Evolutionary conservation across 768 basidiomycete species (phyloP).

Genomic region (Xerocomus potaroensis): DNA sequence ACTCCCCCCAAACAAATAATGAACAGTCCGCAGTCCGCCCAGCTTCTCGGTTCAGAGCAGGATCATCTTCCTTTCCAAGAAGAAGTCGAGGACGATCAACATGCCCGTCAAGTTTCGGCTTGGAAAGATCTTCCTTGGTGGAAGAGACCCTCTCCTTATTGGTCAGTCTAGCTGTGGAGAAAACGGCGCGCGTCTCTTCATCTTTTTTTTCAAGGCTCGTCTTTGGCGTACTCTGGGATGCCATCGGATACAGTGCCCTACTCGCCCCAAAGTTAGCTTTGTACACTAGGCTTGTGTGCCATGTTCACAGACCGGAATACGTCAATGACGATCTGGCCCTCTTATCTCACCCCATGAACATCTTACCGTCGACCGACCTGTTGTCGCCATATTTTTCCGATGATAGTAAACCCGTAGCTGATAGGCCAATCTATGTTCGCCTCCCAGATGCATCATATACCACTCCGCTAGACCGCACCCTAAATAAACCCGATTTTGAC

Average conservation of each 20-base stretch:
- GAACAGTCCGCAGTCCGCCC: too few relatives aligned
- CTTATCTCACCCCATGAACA: not conserved
- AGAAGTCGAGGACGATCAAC: conserved; percentile 24
- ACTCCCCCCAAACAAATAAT: too few relatives aligned
- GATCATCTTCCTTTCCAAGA: too few relatives aligned
- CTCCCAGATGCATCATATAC: conserved; percentile 3
- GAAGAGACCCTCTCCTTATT: conserved; percentile 65
- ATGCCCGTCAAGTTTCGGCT: conserved; percentile 25
- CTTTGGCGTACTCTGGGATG: conserved; percentile 45
- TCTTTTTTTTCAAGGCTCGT: conserved; percentile 52
- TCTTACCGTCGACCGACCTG: not conserved
- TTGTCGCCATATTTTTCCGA: not conserved
- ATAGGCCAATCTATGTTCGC: not conserved
- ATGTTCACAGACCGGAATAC: conserved; percentile 57
- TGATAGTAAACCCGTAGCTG: not conserved
- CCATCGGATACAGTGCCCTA: conserved; percentile 52
- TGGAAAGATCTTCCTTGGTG: conserved; percentile 58
- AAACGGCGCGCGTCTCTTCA: not conserved
- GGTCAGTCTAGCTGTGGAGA: conserved; percentile 42
- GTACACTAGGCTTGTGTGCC: conserved; percentile 70
- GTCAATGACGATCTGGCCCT: not conserved
- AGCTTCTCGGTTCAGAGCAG: too few relatives aligned
- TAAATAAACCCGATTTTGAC: conserved; percentile 3
- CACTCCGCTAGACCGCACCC: not conserved
- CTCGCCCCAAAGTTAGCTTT: conserved; percentile 71